phyloP scores from a whole-genome alignment of 345 rosid genomes.

The Hevea brasiliensis region DNA sequence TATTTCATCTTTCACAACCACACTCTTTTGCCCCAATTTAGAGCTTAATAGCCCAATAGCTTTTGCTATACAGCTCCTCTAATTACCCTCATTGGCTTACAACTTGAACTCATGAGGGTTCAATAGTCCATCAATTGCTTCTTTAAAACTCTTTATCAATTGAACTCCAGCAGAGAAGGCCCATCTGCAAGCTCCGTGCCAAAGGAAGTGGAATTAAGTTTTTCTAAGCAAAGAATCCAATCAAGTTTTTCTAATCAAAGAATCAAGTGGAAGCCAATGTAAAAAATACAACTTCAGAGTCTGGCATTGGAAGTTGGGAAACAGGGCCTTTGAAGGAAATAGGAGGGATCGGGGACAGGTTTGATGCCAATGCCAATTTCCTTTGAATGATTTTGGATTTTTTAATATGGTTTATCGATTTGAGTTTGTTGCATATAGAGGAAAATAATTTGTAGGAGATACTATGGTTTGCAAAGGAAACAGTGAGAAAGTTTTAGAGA shows the following conservation, averaged over 20 bases:
- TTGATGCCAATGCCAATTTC: too few species aligned
- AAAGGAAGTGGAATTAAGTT: conserved; percentile 78
- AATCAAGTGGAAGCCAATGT: conserved; percentile 86
- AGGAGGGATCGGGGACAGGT: conserved; percentile 82
- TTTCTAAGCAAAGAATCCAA: conserved; percentile 82
- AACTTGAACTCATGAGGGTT: conserved; percentile 77
- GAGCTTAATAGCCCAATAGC: conserved; percentile 50
- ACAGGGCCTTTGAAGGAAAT: conserved; percentile 71
- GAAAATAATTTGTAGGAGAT: too few species aligned
- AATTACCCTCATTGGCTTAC: conserved; percentile 70
- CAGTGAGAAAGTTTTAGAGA: too few species aligned
- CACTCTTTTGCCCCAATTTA: conserved; percentile 81
- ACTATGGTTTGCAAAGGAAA: too few species aligned
- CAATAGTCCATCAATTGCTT: conserved; percentile 64
- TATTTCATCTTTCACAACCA: conserved; percentile 43
- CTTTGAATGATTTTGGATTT: too few species aligned
- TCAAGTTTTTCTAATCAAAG: conserved; percentile 85
- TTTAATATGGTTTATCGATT: too few species aligned
- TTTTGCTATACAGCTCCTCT: conserved; percentile 74
- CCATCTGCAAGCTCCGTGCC: conserved; percentile 62
- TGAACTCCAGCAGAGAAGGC: conserved; percentile 60
- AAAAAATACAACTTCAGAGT: conserved; percentile 88
- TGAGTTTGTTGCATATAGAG: too few species aligned
- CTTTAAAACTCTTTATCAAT: conserved; percentile 70
- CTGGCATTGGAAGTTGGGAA: conserved; percentile 68